A percentile compares a stretch with the other conserved stretches of the same genome.
These are phyloP conservation scores for Ogataea saltuana DNA, from an alignment of 805 yeast species.

Conservation along the genomic window DNA sequence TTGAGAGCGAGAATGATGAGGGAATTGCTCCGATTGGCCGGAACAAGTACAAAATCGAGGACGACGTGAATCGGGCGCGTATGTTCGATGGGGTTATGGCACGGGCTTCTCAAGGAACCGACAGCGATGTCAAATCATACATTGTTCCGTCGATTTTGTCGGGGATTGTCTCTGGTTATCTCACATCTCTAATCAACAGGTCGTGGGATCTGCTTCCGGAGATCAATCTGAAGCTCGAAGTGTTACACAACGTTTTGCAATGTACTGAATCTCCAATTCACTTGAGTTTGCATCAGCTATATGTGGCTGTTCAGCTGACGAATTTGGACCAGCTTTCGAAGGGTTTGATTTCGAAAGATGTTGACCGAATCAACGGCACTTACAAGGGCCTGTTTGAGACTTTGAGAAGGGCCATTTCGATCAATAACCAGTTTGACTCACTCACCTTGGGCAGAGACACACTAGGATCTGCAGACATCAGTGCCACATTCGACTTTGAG, in stretches of 20 bases:
- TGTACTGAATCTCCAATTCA: conserved; percentile 43
- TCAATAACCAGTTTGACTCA: conserved; percentile 33
- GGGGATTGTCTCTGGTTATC: conserved; percentile 31
- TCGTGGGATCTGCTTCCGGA: conserved; percentile 37
- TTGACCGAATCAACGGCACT: conserved; percentile 25
- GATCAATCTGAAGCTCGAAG: conserved; percentile 37
- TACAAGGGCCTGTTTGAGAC: conserved; percentile 27
- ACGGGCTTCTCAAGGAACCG: conserved; percentile 9
- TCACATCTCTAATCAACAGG: conserved; percentile 28
- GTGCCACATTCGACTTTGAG: conserved; percentile 26
- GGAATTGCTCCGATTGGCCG: conserved; percentile 33
- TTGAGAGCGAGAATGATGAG: conserved; percentile 14
- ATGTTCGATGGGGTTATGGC: conserved; percentile 33
- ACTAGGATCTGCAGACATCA: conserved; percentile 24
- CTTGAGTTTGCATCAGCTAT: conserved; percentile 41
- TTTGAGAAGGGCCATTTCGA: conserved; percentile 21
- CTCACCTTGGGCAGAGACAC: conserved; percentile 29
- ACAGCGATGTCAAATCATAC: conserved; percentile 28
- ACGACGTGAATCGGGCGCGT: conserved; percentile 28
- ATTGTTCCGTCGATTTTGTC: conserved; percentile 35
- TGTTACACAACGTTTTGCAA: conserved; percentile 37
- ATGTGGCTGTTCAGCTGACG: conserved; percentile 36
- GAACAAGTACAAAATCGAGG: conserved; percentile 36
- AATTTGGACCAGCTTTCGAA: conserved; percentile 33
- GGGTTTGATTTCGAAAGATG: conserved; percentile 25